A percentile compares a stretch with the other conserved stretches of the same genome.
phyloP scores from a whole-genome alignment of 2,329 filamentous ascomycete genomes.

The Biscogniauxia marginata region DNA sequence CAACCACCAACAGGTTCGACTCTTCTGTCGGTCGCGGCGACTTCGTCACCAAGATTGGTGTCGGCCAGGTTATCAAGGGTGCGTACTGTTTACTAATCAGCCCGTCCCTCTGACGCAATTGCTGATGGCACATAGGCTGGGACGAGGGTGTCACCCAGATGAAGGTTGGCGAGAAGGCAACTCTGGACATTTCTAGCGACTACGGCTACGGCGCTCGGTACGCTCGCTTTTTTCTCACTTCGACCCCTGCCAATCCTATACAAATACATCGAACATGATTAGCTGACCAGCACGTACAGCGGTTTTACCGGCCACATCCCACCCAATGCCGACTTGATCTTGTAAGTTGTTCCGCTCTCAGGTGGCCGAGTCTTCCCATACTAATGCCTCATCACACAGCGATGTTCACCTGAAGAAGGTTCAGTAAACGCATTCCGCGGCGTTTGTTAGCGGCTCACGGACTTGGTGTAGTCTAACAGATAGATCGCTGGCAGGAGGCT shows the following conservation, averaged over 20 bases:
- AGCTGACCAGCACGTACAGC: conserved; percentile 14
- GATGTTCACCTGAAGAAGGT: conserved; percentile 15
- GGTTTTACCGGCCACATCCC: conserved; percentile 30
- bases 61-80: conserved; percentile 86
- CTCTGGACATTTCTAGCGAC: conserved; percentile 68
- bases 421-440: conserved; percentile 1
- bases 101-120: background rate
- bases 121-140: conserved; percentile 58
- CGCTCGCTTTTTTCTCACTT: conserved; percentile 8
- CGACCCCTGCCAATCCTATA: background rate
- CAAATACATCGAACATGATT: background rate
- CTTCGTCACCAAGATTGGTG: conserved; percentile 76
- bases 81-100: conserved; percentile 21
- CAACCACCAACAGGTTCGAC: conserved; percentile 71
- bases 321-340: conserved; percentile 21
- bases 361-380: background rate
- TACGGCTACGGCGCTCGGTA: conserved; percentile 35
- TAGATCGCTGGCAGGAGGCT: background rate
- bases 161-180: conserved; percentile 88
- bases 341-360: conserved; percentile 12
- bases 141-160: conserved; percentile 83
- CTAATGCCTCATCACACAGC: conserved; percentile 3
- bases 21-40: conserved; percentile 75
- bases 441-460: background rate
- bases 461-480: background rate